Evolutionary conservation across 768 basidiomycete genomes (phyloP).

Genomic region (Collybia sp.): DNA sequence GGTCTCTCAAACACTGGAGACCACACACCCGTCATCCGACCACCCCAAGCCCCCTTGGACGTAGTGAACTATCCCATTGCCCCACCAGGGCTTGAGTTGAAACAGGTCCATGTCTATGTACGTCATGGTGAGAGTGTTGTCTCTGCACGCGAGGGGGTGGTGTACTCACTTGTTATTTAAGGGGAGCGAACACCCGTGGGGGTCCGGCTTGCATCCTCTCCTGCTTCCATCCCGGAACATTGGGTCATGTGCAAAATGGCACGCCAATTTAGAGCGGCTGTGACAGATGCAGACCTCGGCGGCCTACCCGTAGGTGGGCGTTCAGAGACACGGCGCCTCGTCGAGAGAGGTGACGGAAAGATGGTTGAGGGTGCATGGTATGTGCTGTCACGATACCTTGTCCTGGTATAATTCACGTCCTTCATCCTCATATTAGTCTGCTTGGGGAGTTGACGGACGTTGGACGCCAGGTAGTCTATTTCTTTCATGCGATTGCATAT

Average conservation of each 20-base stretch:
- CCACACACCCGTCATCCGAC: conserved; percentile 6
- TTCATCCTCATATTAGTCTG: conserved; percentile 33
- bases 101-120: conserved; percentile 73
- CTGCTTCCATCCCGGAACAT: conserved; percentile 61
- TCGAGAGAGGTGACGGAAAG: conserved; percentile 55
- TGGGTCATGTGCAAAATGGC: conserved; percentile 65
- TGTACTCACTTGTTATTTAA: conserved; percentile 17
- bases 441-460: conserved; percentile 70
- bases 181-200: conserved; percentile 80
- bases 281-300: conserved; percentile 21
- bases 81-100: conserved; percentile 48
- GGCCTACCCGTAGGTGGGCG: conserved; percentile 15
- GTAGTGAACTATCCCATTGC: conserved; percentile 56
- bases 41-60: conserved; percentile 48
- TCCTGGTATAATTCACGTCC: background rate
- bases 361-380: conserved; percentile 61
- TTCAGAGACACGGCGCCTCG: conserved; percentile 38
- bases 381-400: conserved; percentile 13
- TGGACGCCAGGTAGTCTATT: conserved; percentile 51
- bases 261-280: conserved; percentile 42
- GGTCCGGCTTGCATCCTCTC: conserved; percentile 53
- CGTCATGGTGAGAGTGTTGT: conserved; percentile 55
- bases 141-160: background rate
- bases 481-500: background rate
- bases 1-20: too few relatives aligned